Conservation (phyloP, 306 rosid genomes). For the Senna tora region DNA sequence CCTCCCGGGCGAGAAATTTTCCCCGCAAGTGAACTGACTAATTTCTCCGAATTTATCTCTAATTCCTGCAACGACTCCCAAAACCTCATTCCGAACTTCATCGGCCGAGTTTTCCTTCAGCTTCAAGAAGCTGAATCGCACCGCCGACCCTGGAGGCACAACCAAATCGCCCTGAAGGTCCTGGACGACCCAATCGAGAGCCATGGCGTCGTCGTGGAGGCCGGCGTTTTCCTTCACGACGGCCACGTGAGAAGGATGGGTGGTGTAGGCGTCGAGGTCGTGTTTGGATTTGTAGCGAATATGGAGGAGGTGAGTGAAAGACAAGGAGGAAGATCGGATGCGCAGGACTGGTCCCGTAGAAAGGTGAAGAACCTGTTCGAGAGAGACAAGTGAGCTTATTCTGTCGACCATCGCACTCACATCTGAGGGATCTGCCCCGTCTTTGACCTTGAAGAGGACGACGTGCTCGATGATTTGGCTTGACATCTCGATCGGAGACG, state of each 20-base stretch:
- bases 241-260: constrained; percentile 56
- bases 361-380: constrained; percentile 60
- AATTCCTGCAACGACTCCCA: constrained; percentile 53
- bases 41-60: constrained; percentile 41
- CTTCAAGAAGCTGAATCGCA: constrained; percentile 56
- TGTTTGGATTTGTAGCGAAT: constrained; percentile 60
- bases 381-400: constrained; percentile 55
- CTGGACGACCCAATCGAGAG: constrained; percentile 67
- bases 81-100: constrained; percentile 42
- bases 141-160: constrained; percentile 49
- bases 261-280: constrained; percentile 53
- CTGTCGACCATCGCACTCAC: constrained; percentile 45
- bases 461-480: constrained; percentile 56
- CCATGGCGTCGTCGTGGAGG: constrained; percentile 59
- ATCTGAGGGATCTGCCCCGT: constrained; percentile 47
- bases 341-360: constrained; percentile 49
- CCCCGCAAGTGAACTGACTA: constrained; percentile 55
- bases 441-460: constrained; percentile 67
- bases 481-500: constrained; percentile 17
- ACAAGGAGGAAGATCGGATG: constrained; percentile 46
- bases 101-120: constrained; percentile 58
- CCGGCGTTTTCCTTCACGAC: constrained; percentile 55
- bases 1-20: constrained; percentile 73
- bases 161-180: constrained; percentile 6
- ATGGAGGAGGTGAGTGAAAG: constrained; percentile 78